Conservation (phyloP, 441 rosid species). For the Sinapis alba region DNA sequence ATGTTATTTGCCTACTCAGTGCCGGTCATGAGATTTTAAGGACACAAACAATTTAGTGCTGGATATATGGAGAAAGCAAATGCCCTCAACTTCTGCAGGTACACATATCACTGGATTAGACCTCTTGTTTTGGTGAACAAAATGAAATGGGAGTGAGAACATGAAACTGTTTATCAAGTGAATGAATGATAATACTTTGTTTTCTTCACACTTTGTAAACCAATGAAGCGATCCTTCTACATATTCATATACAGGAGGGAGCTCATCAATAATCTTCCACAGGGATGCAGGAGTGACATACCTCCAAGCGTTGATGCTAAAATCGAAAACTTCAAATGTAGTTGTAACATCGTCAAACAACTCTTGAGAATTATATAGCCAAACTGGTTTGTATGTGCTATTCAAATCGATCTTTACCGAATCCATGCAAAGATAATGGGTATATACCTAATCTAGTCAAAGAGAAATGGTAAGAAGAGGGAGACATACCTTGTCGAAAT, state of each 20-base stretch:
- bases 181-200: neutral
- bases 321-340: neutral
- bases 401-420: neutral
- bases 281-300: neutral
- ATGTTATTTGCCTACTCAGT: neutral
- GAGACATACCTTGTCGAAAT: neutral
- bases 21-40: neutral
- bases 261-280: neutral
- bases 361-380: neutral
- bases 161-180: neutral
- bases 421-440: neutral
- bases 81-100: constrained; percentile 73
- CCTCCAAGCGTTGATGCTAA: neutral
- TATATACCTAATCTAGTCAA: neutral
- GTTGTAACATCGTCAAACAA: neutral
- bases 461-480: neutral
- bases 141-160: neutral
- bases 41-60: neutral
- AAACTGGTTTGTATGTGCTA: neutral
- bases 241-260: neutral
- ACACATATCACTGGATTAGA: neutral
- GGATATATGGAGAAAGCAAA: constrained; percentile 8
- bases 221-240: neutral
- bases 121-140: neutral
- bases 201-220: neutral